phyloP scores from a whole-genome alignment of 129 eudicot genomes.

The Calendula officinalis region DNA sequence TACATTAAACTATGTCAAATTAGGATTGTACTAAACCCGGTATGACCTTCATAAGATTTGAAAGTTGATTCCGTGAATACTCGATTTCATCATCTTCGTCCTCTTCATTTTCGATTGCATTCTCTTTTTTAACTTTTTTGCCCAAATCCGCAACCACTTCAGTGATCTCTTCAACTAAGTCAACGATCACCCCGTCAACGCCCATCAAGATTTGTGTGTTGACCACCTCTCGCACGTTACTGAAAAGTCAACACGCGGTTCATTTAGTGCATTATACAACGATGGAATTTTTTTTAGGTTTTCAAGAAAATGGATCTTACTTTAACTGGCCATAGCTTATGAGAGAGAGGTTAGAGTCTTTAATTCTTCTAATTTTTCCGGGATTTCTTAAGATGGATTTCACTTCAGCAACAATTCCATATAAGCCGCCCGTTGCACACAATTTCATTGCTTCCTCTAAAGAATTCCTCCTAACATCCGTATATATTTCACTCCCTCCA shows the following conservation, averaged over 20 bases:
- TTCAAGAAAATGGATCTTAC: conserved; percentile 37
- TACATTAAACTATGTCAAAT: not conserved
- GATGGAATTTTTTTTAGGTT: not conserved
- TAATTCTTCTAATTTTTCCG: conserved; percentile 40
- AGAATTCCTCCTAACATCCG: conserved; percentile 65
- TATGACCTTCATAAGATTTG: conserved; percentile 47
- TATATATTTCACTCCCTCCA: conserved; percentile 61
- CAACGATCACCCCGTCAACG: conserved; percentile 75
- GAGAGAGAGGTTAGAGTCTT: conserved; percentile 57
- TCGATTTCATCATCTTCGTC: conserved; percentile 21
- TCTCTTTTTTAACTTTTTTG: conserved; percentile 14
- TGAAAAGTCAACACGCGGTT: conserved; percentile 18
- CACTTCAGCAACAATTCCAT: conserved; percentile 71
- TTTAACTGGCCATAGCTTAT: conserved; percentile 70
- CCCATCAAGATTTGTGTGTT: conserved; percentile 73
- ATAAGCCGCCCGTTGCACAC: conserved; percentile 50
- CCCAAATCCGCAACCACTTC: conserved; percentile 39
- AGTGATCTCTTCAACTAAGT: conserved; percentile 58
- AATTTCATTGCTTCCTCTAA: conserved; percentile 68
- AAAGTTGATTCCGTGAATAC: conserved; percentile 42
- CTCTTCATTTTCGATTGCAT: conserved; percentile 9
- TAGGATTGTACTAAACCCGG: conserved; percentile 35
- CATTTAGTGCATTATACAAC: not conserved
- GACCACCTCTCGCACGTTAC: conserved; percentile 69
- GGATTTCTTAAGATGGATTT: conserved; percentile 64